Base-by-base conservation (phyloP, 2,329 filamentous ascomycete species). In the Cryphonectria japonica region DNA sequence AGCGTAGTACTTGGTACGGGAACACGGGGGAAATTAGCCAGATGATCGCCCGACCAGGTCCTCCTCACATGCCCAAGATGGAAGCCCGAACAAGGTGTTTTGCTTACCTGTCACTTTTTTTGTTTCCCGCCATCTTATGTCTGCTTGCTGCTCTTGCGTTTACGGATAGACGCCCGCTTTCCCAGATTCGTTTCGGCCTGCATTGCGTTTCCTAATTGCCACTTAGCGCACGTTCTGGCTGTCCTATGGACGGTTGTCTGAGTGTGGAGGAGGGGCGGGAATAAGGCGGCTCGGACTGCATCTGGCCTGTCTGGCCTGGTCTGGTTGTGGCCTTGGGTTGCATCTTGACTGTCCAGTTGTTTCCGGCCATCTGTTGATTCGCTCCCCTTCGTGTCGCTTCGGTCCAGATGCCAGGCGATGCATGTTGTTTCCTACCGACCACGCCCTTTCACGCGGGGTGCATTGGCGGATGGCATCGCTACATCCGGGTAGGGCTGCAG, bases 401-500 rank as follows among this genome's bases (percentile, higher is more conserved):
- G 13, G 26, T 32, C 29, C 54, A 19, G 26, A 9, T 43, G 19
- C 16, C 32, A 14, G 43, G 50, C 60, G 19, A 46, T 52, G 41
- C 29, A 59, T 60, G 6, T 32, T 34, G 34, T 52, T 7, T 52
- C 57, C 22, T 50, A 50, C 46, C 22, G 32, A 39, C 22, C 39
- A 54, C 37, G 29, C 59, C 61, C 37, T 52, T 37, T 26, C 65
- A 29, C 62, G 39, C 54, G 61, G 66, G 71, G 61, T 68, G 62
- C 67, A 69, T 72, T 26, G 37, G 32, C 39, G 50, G 34, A 43
- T 59, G 39, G 39, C 46, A 37, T 64, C 61, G 60, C 43, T 29
- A 43, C 61, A 54, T 34, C 52, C 71, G 71, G 71, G 69, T 72
- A 72, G 71, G 71, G 71, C 71, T 72, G 71, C 71, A 71, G 67